phyloP scores from a whole-genome alignment of 768 basidiomycete species.

The Holtermannia corniformis region DNA sequence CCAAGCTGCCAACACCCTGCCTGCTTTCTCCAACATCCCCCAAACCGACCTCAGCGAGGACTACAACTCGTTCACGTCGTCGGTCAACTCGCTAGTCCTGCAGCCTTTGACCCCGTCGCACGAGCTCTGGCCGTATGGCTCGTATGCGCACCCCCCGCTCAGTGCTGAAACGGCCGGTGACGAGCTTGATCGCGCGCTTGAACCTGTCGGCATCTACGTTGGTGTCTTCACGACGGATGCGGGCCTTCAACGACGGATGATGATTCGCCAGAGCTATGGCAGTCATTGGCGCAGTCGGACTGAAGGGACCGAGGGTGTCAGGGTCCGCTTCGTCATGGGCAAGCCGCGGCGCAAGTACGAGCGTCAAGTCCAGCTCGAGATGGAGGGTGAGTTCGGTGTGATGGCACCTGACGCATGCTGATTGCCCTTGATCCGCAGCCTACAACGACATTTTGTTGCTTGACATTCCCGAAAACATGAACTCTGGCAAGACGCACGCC shows the following conservation, averaged over 20 bases:
- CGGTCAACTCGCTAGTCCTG: slow-evolving; percentile 21
- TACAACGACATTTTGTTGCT: slow-evolving; percentile 49
- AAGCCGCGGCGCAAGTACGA: slow-evolving; percentile 72
- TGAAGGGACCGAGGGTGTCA: slow-evolving; percentile 65
- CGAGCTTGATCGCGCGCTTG: slow-evolving; percentile 57
- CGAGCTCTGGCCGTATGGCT: slow-evolving; percentile 28
- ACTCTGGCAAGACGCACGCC: slow-evolving; percentile 79
- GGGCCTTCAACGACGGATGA: slow-evolving; percentile 70
- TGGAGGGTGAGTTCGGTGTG: slow-evolving; percentile 60
- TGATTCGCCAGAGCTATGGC: slow-evolving; percentile 85
- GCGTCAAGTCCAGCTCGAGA: slow-evolving; percentile 69
- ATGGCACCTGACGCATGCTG: background rate
- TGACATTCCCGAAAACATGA: slow-evolving; percentile 88
- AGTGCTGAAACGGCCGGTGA: slow-evolving; percentile 32
- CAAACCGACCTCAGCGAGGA: background rate
- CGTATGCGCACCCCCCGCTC: slow-evolving; percentile 18
- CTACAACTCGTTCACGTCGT: slow-evolving; percentile 41
- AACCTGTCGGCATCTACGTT: slow-evolving; percentile 76
- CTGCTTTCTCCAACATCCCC: slow-evolving; percentile 4
- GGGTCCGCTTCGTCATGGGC: slow-evolving; percentile 83
- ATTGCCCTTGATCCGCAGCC: slow-evolving; percentile 15
- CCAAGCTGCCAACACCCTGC: slow-evolving; percentile 38
- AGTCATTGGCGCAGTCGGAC: slow-evolving; percentile 63
- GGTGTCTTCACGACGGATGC: slow-evolving; percentile 87
- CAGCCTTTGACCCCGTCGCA: slow-evolving; percentile 25